Base-by-base conservation (phyloP, 106 monocot species). In the Dactylorhiza incarnata region DNA sequence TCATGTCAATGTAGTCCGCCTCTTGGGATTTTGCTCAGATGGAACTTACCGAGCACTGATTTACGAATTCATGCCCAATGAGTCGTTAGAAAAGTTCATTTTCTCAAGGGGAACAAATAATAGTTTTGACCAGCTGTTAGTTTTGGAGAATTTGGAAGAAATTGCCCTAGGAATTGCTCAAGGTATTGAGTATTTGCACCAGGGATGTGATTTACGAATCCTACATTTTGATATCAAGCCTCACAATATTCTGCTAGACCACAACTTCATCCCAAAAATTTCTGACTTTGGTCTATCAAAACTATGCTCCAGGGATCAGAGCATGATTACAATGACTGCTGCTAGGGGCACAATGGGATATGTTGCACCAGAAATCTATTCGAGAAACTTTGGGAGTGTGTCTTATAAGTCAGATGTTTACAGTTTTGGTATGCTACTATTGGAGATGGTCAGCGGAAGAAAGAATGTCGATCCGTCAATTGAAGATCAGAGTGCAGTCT, bases 1-100 rank as follows among this genome's bases (percentile, higher is more conserved):
- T 48, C 89, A 89, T 71, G 65, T 81, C 53, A 89, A 89, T 66
- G 53, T 89, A 7, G 83, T 89, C 37, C 78, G 76, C 15, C 83
- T 89, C 13, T 25, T 89, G 7, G 83, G 83, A 4, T 89, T 84
- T 66, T 89, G 86, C 69, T 83, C 86, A 0, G 81, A 89, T 61
- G 84, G 81, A 19, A 68, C 79, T 59, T 20, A 10, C 3, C 52
- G 73, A 22, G 50, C 51, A 10, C 51, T 73, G 8, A 58, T 75
- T 58, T 75, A 75, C 12, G 75, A 75, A 26, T 75, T 37, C 55
- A 75, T 75, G 75, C 13, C 58, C 6, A 75, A 75, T 26, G 56
- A 45, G 17, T 75, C 75, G 1, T 43, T 75, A 5, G 74, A 75
- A 8, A 75, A 75, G 7, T 75, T 37, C 25, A 75, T 75, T 55